A percentile compares a stretch with the other conserved stretches of the same genome.
Conservation (phyloP, 352 stramenopile species). For the Phytophthora pseudosyringae region DNA sequence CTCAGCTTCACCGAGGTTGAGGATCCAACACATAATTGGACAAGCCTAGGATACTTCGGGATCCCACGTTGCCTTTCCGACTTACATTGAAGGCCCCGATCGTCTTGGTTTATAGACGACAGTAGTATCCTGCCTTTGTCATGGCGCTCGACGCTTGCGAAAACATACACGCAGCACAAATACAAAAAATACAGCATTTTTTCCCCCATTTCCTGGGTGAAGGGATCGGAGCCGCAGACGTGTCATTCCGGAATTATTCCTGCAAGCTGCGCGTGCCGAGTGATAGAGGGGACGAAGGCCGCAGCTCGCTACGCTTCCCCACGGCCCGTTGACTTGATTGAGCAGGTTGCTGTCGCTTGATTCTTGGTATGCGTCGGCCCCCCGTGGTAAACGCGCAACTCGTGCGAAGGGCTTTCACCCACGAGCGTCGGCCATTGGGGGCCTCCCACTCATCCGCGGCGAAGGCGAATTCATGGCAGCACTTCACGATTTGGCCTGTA, state of each 20-base stretch:
- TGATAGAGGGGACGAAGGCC: slow-evolving; percentile 4
- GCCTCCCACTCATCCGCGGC: background rate
- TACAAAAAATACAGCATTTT: too few relatives aligned
- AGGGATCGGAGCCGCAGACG: background rate
- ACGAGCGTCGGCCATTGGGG: slow-evolving; percentile 13
- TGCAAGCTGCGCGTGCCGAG: background rate
- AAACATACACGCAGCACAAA: background rate
- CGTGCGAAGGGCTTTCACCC: slow-evolving; percentile 13
- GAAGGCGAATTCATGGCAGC: slow-evolving; percentile 15
- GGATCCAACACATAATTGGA: too few relatives aligned
- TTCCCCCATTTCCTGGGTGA: background rate
- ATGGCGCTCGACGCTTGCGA: background rate
- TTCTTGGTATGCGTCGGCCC: background rate
- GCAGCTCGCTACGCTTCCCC: slow-evolving; percentile 8
- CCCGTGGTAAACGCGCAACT: background rate
- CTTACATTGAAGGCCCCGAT: too few relatives aligned
- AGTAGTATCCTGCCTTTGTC: too few relatives aligned
- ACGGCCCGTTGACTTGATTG: slow-evolving; percentile 6
- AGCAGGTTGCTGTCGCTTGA: slow-evolving; percentile 7
- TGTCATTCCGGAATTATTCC: slow-evolving; percentile 6
- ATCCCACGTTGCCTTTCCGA: too few relatives aligned
- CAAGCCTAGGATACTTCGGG: too few relatives aligned
- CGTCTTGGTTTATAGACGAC: too few relatives aligned
- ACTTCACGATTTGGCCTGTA: background rate
- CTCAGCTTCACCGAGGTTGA: too few relatives aligned